Conservation (phyloP, 345 rosid species). For the Eucalyptus marginata region DNA sequence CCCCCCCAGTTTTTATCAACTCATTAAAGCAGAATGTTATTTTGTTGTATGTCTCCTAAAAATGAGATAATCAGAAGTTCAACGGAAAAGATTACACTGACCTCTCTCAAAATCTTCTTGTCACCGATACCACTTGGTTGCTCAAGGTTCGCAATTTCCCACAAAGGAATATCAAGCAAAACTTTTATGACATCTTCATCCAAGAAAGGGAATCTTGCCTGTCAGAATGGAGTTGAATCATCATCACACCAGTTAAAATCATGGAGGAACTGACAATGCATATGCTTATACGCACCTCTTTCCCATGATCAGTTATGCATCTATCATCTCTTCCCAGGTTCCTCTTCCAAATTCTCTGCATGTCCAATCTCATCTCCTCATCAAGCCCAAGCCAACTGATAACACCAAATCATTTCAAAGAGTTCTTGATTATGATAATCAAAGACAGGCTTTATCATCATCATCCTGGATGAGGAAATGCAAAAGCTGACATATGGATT, state of each 20-base stretch:
- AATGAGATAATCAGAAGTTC: not conserved
- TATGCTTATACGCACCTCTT: constrained; percentile 42
- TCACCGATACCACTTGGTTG: constrained; percentile 96
- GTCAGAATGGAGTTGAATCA: not conserved
- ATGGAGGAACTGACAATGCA: not conserved
- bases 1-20: not conserved
- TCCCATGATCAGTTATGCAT: constrained; percentile 77
- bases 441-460: not conserved
- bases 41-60: not conserved
- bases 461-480: not conserved
- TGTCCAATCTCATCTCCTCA: constrained; percentile 94
- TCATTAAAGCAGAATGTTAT: not conserved
- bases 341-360: constrained; percentile 97
- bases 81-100: constrained; percentile 2
- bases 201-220: constrained; percentile 94
- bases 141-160: constrained; percentile 78
- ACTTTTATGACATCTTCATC: constrained; percentile 89
- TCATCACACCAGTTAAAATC: not conserved
- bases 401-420: not conserved
- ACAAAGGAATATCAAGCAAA: constrained; percentile 70
- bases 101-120: constrained; percentile 90
- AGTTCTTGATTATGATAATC: not conserved
- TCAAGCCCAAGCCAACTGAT: constrained; percentile 69
- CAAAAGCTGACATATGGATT: not conserved
- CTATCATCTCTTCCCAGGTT: constrained; percentile 97